Evolutionary conservation across 371 early-diverging fungal genomes (phyloP), one percentile per base, ranked within the genome.

Genomic region (Saksenaea oblongispora): DNA sequence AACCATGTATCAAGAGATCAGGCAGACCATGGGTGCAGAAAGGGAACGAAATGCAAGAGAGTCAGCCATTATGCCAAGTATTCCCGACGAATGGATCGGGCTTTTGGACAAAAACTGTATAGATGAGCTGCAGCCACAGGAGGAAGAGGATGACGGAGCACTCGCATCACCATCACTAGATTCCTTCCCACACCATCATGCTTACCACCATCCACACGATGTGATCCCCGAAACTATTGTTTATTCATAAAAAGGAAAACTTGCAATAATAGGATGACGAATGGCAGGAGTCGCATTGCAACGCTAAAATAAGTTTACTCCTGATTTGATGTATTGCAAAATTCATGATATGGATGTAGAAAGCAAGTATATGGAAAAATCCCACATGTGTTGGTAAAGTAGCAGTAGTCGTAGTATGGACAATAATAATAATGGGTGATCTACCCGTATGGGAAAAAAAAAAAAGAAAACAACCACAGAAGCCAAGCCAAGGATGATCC

Each of bases 11-110:
- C 58, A 63, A 31, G 71, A 71, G 18, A 35, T 70, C 18, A 69
- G 70, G 44, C 73, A 73, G 37, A 78, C 73, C 36, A 31, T 75
- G 58, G 42, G 62, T 5, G 73, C 67, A 7, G 68, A 58, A 74
- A 54, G 74, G 28, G 66, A 65, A 26, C 64, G 60, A 24, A 54
- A 53, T 59, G 61, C 69, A 47, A 70, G 72, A 58, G 72, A 74
- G n/a, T 36, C 69, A 36, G 60, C 56, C 26, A 59, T 76, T n/a
- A 63, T 81, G 10, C 84, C 84, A 22, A 61, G 69, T 3, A 75
- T 84, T 54, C 80, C 82, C 56, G 80, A 84, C 64, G 78, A 79
- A 5, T 84, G 79, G 80, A 65, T 84, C 53, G 73, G 72, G 37
- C 65, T 70, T 37, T 65, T 84, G 39, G 82, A 83, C 58, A 61